Conservation (phyloP, 192 early-diverging fungal genomes). For the Backusella tarrabulga region DNA sequence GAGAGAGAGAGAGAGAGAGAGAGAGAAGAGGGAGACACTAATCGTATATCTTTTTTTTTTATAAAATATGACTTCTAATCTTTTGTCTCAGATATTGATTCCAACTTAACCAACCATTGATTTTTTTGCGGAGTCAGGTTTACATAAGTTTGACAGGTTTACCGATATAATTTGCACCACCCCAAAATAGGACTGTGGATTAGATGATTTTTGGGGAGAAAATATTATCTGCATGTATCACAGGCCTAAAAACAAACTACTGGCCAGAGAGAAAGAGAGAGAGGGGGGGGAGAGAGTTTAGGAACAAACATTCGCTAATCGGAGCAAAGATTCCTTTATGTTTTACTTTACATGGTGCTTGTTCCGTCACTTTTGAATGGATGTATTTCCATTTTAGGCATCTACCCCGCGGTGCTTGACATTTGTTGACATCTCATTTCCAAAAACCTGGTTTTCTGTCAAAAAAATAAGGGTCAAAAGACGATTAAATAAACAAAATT, state of each 20-base stretch:
- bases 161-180: not conserved
- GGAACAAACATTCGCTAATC: not conserved
- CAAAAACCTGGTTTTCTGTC: not conserved
- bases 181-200: not conserved
- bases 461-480: not conserved
- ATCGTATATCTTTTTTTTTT: not conserved
- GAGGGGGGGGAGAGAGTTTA: not conserved
- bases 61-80: not conserved
- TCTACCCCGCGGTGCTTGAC: not conserved
- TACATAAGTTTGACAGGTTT: slow-evolving; percentile 5
- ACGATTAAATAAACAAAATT: not conserved
- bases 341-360: not conserved
- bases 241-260: not conserved
- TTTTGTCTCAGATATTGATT: slow-evolving; percentile 8
- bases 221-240: not conserved
- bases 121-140: not conserved
- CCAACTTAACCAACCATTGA: not conserved
- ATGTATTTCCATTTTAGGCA: not conserved
- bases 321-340: not conserved
- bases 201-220: not conserved
- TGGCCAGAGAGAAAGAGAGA: not conserved
- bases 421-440: not conserved
- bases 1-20: not conserved
- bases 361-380: not conserved
- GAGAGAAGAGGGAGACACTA: not conserved